These are phyloP conservation scores for Sicyos baderoa DNA, from an alignment of 306 rosid species.

Conservation along the genomic window DNA sequence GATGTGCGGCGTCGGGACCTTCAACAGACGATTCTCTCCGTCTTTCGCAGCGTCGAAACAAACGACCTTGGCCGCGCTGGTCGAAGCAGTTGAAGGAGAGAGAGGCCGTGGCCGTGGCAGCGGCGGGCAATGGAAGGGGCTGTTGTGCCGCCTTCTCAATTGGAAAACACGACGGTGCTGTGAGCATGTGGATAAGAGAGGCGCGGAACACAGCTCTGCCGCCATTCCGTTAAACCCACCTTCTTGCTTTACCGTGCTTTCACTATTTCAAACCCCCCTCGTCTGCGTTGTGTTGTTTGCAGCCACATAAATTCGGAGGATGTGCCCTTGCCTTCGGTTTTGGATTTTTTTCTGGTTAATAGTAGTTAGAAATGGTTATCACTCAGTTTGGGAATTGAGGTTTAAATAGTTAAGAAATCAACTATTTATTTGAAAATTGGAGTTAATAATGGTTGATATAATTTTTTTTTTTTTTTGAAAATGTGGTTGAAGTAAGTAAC, in stretches of 20 bases:
- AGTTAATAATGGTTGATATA: too few species aligned
- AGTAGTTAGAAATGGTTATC: too few species aligned
- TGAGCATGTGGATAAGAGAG: slow-evolving; percentile 53
- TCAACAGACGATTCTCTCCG: slow-evolving; percentile 70
- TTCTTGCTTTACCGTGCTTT: background rate
- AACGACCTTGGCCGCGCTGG: slow-evolving; percentile 27
- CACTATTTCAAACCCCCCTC: background rate
- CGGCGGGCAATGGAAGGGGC: slow-evolving; percentile 23
- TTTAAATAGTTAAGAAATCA: too few species aligned
- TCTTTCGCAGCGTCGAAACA: slow-evolving; percentile 42
- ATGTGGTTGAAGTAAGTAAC: too few species aligned
- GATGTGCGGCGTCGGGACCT: slow-evolving; percentile 70
- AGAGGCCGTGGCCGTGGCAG: background rate
- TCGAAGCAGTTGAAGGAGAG: slow-evolving; percentile 16
- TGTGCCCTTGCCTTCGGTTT: too few species aligned
- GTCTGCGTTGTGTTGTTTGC: background rate
- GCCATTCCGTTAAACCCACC: slow-evolving; percentile 38
- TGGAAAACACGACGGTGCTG: slow-evolving; percentile 19
- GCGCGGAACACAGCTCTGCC: slow-evolving; percentile 41
- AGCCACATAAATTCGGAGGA: slow-evolving; percentile 10
- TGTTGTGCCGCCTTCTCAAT: slow-evolving; percentile 15
- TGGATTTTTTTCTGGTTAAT: too few species aligned
- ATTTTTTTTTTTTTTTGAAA: too few species aligned
- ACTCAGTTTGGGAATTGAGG: too few species aligned
- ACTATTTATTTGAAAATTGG: too few species aligned